Conservation (phyloP, 495 filamentous ascomycete species). For the Penicillium egyptiacum region DNA sequence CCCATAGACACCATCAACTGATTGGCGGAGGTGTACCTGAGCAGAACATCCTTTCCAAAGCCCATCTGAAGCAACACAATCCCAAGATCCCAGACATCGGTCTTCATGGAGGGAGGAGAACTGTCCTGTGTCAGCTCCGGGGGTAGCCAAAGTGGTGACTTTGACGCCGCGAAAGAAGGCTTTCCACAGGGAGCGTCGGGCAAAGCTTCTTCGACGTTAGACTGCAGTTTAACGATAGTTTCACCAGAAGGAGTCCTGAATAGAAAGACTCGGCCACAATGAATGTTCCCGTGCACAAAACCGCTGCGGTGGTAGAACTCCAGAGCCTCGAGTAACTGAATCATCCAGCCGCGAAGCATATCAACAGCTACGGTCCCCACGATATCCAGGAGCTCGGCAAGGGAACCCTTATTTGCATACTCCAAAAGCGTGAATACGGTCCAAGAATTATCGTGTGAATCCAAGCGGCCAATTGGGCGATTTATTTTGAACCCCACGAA, state of each 20-base stretch:
- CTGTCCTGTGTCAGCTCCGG: slow-evolving; percentile 69
- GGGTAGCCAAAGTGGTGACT: slow-evolving; percentile 79
- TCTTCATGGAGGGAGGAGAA: slow-evolving; percentile 67
- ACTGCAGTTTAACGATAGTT: slow-evolving; percentile 47
- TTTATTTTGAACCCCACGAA: slow-evolving; percentile 80
- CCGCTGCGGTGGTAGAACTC: slow-evolving; percentile 83
- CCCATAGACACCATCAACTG: slow-evolving; percentile 61
- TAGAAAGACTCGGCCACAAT: slow-evolving; percentile 74
- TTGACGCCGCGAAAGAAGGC: slow-evolving; percentile 56
- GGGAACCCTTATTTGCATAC: slow-evolving; percentile 75
- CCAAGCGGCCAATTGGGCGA: slow-evolving; percentile 31
- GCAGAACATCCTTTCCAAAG: slow-evolving; percentile 75
- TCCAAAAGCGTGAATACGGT: slow-evolving; percentile 79
- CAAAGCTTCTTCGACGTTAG: slow-evolving; percentile 44
- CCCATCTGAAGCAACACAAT: slow-evolving; percentile 89
- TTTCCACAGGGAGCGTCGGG: slow-evolving; percentile 30
- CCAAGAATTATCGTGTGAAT: slow-evolving; percentile 54
- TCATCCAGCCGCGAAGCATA: slow-evolving; percentile 79
- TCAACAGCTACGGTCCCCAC: slow-evolving; percentile 68
- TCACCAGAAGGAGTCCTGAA: slow-evolving; percentile 39
- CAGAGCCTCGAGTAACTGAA: slow-evolving; percentile 85
- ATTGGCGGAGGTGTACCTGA: slow-evolving; percentile 75
- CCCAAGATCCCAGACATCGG: slow-evolving; percentile 93
- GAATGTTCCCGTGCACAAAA: slow-evolving; percentile 75
- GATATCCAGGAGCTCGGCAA: slow-evolving; percentile 77